Evolutionary conservation across 1,139 yeast species (phyloP).

Genomic region (Saccharomycopsis hybrid): DNA sequence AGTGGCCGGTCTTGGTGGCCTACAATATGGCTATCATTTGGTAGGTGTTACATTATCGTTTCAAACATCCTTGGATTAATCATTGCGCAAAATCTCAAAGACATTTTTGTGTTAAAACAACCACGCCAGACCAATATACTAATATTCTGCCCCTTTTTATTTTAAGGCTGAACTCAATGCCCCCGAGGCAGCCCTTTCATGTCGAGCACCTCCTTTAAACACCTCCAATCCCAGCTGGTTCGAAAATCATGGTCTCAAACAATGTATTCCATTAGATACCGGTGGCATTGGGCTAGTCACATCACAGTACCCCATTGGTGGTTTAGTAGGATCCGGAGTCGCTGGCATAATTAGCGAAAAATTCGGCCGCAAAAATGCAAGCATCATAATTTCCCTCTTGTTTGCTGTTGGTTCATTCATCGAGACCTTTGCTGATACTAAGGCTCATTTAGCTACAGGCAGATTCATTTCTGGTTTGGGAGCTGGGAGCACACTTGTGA

Average conservation of each 20-base stretch:
- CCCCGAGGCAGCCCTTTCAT: constrained; percentile 60
- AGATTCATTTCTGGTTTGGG: constrained; percentile 75
- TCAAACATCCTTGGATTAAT: no score
- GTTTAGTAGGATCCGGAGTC: constrained; percentile 67
- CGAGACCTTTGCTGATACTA: constrained; percentile 47
- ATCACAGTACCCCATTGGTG: constrained; percentile 80
- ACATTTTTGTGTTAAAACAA: no score
- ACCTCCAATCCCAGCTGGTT: constrained; percentile 25
- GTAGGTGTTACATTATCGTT: constrained; percentile 22
- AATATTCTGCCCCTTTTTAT: background rate
- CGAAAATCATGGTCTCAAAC: constrained; percentile 28
- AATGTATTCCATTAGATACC: constrained; percentile 60
- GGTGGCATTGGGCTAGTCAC: constrained; percentile 75
- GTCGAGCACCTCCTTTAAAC: constrained; percentile 25
- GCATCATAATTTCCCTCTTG: constrained; percentile 48
- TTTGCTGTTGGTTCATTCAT: constrained; percentile 64
- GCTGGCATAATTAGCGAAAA: constrained; percentile 67
- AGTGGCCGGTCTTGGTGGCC: constrained; percentile 61
- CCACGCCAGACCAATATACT: no score
- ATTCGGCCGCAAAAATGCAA: constrained; percentile 57
- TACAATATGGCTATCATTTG: constrained; percentile 89
- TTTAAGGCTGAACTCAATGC: constrained; percentile 71
- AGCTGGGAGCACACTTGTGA: constrained; percentile 83
- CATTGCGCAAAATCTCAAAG: no score
- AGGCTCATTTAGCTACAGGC: constrained; percentile 48